Base-by-base conservation (phyloP, 2,329 filamentous ascomycete species). In the Botrytis byssoidea region DNA sequence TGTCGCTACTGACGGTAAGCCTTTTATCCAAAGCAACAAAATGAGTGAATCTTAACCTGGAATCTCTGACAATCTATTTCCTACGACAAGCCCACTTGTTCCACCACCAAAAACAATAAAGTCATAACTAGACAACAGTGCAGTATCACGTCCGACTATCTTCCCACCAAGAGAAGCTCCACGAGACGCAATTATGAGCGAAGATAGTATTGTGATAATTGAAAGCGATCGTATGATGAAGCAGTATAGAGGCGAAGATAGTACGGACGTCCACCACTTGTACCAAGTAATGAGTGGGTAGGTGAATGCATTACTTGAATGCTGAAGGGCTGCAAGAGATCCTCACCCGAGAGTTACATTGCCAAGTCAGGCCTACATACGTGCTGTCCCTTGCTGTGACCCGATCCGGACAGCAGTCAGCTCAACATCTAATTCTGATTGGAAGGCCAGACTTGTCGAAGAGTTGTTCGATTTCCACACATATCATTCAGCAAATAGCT, bases 51-150 rank as follows among this genome's bases (percentile, higher is more conserved):
- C 8, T 29, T 40, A 20, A 57, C 71, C 66, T 55, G 65, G 57
- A 69, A 70, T 70, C 25, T 73, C 71, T 51, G 71, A 70, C 14
- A 73, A 29, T n/a, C 71, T 46, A 44, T 73, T 73, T 61, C 51
- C 71, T 35, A 73, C 57, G 18, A 70, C 71, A 4, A 70, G 55
- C 0, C 71, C 71, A 55, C 65, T 70, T 10, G 66, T 73, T 6
- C 71, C 57, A 29, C 71, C 71, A 10, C 71, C 65, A 29, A 73
- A 35, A 10, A 73, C 44, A 9, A 73, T 63, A 25, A 73, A 73
- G 18, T 73, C 57, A 55, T 73, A 73, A 32, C 22, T 72, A 22
- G 46, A 14, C 29, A 59, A 10, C 4, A 68, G 29, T 40, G 51
- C 29, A 3, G 48, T 60, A 32, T 68, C 70, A 57, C 48, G 70